Percentiles rank a stretch among this genome's conserved stretches.
phyloP scores from a whole-genome alignment of 805 yeast species.

The Komagataella mondaviorum region DNA sequence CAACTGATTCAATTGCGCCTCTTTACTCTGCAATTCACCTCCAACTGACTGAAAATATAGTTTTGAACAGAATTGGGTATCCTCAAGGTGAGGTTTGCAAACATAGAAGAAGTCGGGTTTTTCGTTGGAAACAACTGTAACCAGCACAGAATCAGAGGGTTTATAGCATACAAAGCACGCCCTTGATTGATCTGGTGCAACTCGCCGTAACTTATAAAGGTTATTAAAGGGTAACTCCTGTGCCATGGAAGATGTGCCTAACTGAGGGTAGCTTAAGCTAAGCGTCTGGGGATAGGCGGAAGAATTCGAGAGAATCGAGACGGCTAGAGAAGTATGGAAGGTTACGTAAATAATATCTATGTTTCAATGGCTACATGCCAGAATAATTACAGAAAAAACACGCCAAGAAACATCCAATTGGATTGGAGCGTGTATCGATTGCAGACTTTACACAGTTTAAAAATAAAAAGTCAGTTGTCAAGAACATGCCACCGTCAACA shows the following conservation, averaged over 20 bases:
- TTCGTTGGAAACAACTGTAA: slow-evolving; percentile 22
- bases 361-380: background rate
- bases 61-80: slow-evolving; percentile 26
- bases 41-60: slow-evolving; percentile 19
- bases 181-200: slow-evolving; percentile 24
- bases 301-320: background rate
- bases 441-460: background rate
- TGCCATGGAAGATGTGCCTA: background rate
- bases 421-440: background rate
- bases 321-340: background rate
- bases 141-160: slow-evolving; percentile 29
- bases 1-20: slow-evolving; percentile 3
- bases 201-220: slow-evolving; percentile 25
- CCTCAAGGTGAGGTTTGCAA: slow-evolving; percentile 33
- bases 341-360: background rate
- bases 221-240: slow-evolving; percentile 14
- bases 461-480: background rate
- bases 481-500: background rate
- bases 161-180: slow-evolving; percentile 40
- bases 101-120: slow-evolving; percentile 39
- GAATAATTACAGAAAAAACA: background rate
- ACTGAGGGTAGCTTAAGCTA: background rate
- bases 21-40: slow-evolving; percentile 11
- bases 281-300: background rate
- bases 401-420: background rate